A percentile compares a stretch with the other conserved stretches of the same genome.
Evolutionary conservation across 257 asterid species (phyloP).

Genomic region (Solanum neorickii): DNA sequence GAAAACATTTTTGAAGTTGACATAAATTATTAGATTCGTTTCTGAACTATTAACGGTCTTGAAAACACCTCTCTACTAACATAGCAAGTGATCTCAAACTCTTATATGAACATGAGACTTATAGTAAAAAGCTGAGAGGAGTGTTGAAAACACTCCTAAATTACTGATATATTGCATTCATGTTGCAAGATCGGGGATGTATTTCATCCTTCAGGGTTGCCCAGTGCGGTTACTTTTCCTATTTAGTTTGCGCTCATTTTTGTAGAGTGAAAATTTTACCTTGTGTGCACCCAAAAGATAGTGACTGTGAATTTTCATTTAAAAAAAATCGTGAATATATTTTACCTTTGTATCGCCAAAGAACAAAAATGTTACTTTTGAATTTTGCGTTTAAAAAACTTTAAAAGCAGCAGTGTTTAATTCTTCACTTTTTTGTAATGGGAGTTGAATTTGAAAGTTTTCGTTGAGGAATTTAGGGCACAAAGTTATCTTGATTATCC

Average conservation of each 20-base stretch:
- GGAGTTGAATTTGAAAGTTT: background rate
- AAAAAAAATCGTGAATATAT: background rate
- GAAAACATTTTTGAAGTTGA: fast-evolving
- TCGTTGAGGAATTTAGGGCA: background rate
- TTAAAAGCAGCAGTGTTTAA: background rate
- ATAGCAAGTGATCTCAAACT: background rate
- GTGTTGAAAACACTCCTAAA: background rate
- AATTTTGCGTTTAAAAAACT: background rate
- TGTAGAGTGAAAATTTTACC: too few species aligned
- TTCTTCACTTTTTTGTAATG: background rate
- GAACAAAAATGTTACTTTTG: conserved; percentile 3
- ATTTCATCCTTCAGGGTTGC: too few species aligned
- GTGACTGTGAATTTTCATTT: fast-evolving
- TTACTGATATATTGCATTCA: background rate
- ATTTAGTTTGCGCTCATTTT: too few species aligned
- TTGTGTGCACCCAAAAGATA: too few species aligned
- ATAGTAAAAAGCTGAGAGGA: background rate
- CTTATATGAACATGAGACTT: background rate
- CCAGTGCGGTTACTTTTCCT: too few species aligned
- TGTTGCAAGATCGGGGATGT: background rate
- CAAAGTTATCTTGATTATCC: background rate
- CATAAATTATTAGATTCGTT: too few species aligned
- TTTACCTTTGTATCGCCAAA: background rate
- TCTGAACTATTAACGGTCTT: background rate
- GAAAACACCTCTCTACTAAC: too few species aligned